Conservation (phyloP, 1,284 basidiomycete species). For the Trametes hirsuta region DNA sequence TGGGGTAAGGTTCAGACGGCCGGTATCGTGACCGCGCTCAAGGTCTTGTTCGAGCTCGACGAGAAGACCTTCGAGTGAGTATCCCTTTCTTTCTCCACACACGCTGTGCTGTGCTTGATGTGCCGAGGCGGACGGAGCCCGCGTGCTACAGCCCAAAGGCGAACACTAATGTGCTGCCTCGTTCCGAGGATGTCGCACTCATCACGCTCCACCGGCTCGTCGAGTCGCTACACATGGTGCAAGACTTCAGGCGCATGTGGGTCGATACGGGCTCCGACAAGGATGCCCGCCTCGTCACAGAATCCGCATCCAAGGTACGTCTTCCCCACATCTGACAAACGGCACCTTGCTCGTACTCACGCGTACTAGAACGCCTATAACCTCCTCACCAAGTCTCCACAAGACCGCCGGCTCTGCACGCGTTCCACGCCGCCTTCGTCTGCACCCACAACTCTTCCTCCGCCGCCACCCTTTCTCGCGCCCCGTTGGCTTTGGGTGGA, state of each 20-base stretch:
- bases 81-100: constrained; percentile 14
- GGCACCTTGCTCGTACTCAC: neutral
- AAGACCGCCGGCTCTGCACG: too few species aligned
- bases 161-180: constrained; percentile 81
- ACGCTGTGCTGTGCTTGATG: constrained; percentile 1
- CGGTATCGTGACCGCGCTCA: constrained; percentile 93
- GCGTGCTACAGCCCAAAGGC: constrained; percentile 59
- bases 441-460: too few species aligned
- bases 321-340: neutral
- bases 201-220: constrained; percentile 92
- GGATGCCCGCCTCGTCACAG: constrained; percentile 29
- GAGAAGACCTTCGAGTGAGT: constrained; percentile 83
- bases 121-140: constrained; percentile 2
- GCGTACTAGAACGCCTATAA: neutral
- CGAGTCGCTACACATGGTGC: constrained; percentile 83
- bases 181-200: constrained; percentile 97
- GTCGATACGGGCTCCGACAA: constrained; percentile 35
- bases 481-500: too few species aligned
- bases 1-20: constrained; percentile 99
- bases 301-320: constrained; percentile 25
- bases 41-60: constrained; percentile 96
- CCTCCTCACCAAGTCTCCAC: too few species aligned
- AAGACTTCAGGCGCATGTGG: constrained; percentile 86
- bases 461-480: too few species aligned
- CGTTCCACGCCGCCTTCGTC: too few species aligned